A percentile compares a stretch with the other conserved stretches of the same genome.
These are phyloP conservation scores for Saccharomyces hybrid DNA, from an alignment of 1,139 yeast species.

Conservation along the genomic window DNA sequence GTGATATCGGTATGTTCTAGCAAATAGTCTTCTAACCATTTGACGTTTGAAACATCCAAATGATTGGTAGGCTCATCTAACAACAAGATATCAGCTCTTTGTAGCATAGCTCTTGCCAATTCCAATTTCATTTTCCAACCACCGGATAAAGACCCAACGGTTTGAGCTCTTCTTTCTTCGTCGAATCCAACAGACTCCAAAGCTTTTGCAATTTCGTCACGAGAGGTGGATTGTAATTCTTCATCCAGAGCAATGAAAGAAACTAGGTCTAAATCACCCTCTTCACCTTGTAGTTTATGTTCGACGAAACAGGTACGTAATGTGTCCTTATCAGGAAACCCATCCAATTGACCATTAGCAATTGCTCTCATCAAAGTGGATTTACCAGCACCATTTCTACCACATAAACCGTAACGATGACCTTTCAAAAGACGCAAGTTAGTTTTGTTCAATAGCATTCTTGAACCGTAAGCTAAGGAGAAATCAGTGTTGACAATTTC, in stretches of 20 bases:
- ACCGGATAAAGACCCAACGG: constrained; percentile 92
- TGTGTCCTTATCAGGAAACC: constrained; percentile 87
- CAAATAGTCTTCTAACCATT: constrained; percentile 88
- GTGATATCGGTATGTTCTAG: constrained; percentile 78
- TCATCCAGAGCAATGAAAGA: constrained; percentile 87
- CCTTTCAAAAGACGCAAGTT: constrained; percentile 82
- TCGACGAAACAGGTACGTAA: constrained; percentile 93
- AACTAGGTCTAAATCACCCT: constrained; percentile 84
- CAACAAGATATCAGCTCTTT: constrained; percentile 91
- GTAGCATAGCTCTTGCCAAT: constrained; percentile 95
- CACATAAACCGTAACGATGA: constrained; percentile 95
- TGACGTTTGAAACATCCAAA: constrained; percentile 87
- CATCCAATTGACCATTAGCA: constrained; percentile 94
- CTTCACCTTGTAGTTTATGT: constrained; percentile 93
- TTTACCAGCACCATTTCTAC: constrained; percentile 98
- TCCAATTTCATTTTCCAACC: constrained; percentile 99
- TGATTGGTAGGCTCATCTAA: constrained; percentile 98
- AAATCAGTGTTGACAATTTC: constrained; percentile 91
- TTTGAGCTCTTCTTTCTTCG: constrained; percentile 77
- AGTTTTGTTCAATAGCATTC: constrained; percentile 93
- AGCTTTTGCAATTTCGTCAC: constrained; percentile 66
- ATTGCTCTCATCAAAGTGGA: constrained; percentile 96
- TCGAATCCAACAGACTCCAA: constrained; percentile 83
- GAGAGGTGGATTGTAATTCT: constrained; percentile 54
- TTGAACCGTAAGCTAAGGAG: constrained; percentile 93